These are phyloP conservation scores for Cornus kousa DNA, from an alignment of 148 eudicot genomes.

Conservation along the genomic window DNA sequence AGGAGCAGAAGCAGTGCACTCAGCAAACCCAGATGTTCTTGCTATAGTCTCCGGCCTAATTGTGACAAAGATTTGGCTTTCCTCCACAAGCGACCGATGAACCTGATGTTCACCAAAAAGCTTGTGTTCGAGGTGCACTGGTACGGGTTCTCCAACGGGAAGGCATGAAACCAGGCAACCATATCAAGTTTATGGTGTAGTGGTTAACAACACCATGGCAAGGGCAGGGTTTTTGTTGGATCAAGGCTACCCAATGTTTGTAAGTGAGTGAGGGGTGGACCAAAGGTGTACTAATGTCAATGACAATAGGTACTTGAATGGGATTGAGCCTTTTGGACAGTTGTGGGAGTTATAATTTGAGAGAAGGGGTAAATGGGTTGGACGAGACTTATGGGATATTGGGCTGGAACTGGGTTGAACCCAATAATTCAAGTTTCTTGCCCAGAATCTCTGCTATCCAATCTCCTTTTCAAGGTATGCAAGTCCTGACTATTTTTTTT, in stretches of 20 bases:
- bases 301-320: conserved; percentile 74
- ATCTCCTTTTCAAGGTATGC: conserved; percentile 66
- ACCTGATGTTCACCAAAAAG: conserved; percentile 49
- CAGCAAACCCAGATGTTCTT: conserved; percentile 68
- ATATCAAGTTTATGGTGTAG: conserved; percentile 57
- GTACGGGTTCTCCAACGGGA: conserved; percentile 61
- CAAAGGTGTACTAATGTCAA: conserved; percentile 58
- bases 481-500: no score
- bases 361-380: conserved; percentile 57
- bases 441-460: conserved; percentile 56
- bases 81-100: conserved; percentile 35
- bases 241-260: conserved; percentile 74
- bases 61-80: conserved; percentile 71
- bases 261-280: conserved; percentile 88
- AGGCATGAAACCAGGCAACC: conserved; percentile 54
- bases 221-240: conserved; percentile 49
- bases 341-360: conserved; percentile 76
- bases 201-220: conserved; percentile 31
- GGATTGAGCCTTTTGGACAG: conserved; percentile 94
- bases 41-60: conserved; percentile 77
- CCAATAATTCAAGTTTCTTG: conserved; percentile 59
- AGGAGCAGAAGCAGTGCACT: conserved; percentile 91
- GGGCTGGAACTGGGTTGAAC: conserved; percentile 50
- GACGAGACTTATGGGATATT: conserved; percentile 69
- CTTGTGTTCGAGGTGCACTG: conserved; percentile 76